phyloP scores from a whole-genome alignment of 106 monocot species.

The Dioscorea zingiberensis region DNA sequence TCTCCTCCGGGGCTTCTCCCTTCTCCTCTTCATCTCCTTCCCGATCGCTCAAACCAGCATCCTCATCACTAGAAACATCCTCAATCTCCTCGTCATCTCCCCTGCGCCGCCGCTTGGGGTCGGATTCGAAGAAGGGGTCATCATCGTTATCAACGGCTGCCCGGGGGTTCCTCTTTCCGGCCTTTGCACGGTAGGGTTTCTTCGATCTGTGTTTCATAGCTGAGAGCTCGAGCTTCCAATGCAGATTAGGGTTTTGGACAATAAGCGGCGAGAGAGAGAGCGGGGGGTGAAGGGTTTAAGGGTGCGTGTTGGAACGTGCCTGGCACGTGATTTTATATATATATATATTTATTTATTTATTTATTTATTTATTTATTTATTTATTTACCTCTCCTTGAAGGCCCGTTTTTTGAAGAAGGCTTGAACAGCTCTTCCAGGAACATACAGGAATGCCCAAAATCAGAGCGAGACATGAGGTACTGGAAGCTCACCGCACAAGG shows the following conservation, averaged over 20 bases:
- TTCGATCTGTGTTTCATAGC: slow-evolving; percentile 14
- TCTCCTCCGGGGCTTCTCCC: slow-evolving; percentile 38
- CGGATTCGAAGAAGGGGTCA: slow-evolving; percentile 47
- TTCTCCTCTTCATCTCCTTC: slow-evolving; percentile 7
- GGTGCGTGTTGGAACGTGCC: too few relatives aligned
- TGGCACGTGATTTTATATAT: too few relatives aligned
- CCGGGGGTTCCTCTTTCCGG: slow-evolving; percentile 5
- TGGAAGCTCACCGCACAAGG: too few relatives aligned
- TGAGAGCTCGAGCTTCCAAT: background rate
- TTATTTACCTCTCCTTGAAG: too few relatives aligned
- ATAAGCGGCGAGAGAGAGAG: background rate
- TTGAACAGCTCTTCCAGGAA: too few relatives aligned
- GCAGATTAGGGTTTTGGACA: background rate
- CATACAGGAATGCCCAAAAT: too few relatives aligned
- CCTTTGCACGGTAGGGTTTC: slow-evolving; percentile 8
- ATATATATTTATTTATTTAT: too few relatives aligned
- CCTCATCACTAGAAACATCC: slow-evolving; percentile 12
- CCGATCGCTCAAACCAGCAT: background rate
- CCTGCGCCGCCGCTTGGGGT: slow-evolving; percentile 29
- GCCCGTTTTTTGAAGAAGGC: too few relatives aligned
- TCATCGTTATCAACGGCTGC: slow-evolving; percentile 4
- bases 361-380: too few relatives aligned
- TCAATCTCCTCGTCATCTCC: slow-evolving; percentile 42
- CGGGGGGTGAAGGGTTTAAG: too few relatives aligned
- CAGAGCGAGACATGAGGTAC: too few relatives aligned